Evolutionary conservation across 495 filamentous ascomycete species (phyloP).

Genomic region (Saxispiralis lemnorum): DNA sequence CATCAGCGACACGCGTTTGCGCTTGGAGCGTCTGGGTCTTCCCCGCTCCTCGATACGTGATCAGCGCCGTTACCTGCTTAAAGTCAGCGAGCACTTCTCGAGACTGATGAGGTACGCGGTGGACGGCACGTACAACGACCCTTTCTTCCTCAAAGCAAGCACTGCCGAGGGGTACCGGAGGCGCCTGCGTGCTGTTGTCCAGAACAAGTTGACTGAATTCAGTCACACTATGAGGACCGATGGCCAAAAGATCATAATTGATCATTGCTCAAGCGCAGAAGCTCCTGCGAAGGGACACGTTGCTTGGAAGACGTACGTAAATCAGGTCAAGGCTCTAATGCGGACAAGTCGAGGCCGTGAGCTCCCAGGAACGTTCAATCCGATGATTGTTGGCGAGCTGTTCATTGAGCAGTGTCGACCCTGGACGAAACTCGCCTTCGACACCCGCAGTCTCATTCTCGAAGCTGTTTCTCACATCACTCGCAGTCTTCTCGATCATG

Average conservation of each 20-base stretch:
- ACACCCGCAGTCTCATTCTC: no score
- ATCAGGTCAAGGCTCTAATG: constrained; percentile 24
- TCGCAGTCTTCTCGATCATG: not conserved
- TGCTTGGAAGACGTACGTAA: not conserved
- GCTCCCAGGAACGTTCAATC: constrained; percentile 37
- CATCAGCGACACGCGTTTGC: constrained; percentile 17
- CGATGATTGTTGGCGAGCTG: constrained; percentile 32
- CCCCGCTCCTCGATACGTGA: constrained; percentile 30
- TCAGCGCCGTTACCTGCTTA: constrained; percentile 35
- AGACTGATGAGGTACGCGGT: constrained; percentile 32
- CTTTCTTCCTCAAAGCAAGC: constrained; percentile 35
- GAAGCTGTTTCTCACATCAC: no score
- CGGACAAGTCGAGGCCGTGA: constrained; percentile 29
- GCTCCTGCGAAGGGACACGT: not conserved
- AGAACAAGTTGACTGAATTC: constrained; percentile 38
- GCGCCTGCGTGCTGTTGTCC: constrained; percentile 42
- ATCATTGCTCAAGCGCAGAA: not conserved
- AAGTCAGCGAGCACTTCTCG: constrained; percentile 35
- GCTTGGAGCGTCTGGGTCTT: constrained; percentile 32
- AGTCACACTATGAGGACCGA: constrained; percentile 27
- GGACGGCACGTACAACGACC: constrained; percentile 36
- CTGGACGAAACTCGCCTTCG: constrained; percentile 19
- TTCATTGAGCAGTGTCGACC: constrained; percentile 32
- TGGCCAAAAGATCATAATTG: constrained; percentile 25
- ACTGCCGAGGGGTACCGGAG: constrained; percentile 26